Evolutionary conservation across 345 rosid species (phyloP), one percentile per base, ranked within the genome.

Genomic region (Limnanthes douglasii): DNA sequence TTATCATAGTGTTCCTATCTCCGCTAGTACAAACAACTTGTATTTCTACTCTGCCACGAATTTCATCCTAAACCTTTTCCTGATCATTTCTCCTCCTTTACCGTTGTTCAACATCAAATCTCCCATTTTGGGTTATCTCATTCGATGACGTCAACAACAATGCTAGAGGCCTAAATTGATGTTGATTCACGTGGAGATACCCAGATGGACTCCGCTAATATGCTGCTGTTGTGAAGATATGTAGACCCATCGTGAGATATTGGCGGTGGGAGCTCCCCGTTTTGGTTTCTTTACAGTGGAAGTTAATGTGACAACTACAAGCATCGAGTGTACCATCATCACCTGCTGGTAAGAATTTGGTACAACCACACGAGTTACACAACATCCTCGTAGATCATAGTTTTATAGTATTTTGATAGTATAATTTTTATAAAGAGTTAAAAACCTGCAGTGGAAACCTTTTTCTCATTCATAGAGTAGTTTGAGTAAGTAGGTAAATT

Each of bases 231-330:
- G 65, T 28, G 21, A 49, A 51, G 8, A 48, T 34, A 18, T 39
- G 55, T 6, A 27, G 69, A 17, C 44, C 49, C 12, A 55, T 61
- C 7, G 54, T n/a, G n/a, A n/a, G n/a, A n/a, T n/a, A 68, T 37
- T 55, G 61, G 60, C 51, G 47, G 27, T 39, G 63, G 14, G 46
- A 26, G 19, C 39, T 47, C 48, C 16, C 56, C 59, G 26, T 56
- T 21, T 23, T 45, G 1, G 48, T n/a, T 44, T 70, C 84, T 39
- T 80, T 76, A 14, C 86, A 73, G 71, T 80, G 93, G 59, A 80
- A 80, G 50, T 80, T 80, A 1, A 86, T 70, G 65, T 80, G 93
- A 53, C 93, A 80, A 46, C 65, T 70, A 37, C 93, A 80, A 21
- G 93, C 93, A 0, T 76, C 86, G 18, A 73, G 61, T 29, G 80